Evolutionary conservation across 805 yeast species (phyloP), one percentile per base, ranked within the genome.

Genomic region (Yamadazyma phyllophila): DNA sequence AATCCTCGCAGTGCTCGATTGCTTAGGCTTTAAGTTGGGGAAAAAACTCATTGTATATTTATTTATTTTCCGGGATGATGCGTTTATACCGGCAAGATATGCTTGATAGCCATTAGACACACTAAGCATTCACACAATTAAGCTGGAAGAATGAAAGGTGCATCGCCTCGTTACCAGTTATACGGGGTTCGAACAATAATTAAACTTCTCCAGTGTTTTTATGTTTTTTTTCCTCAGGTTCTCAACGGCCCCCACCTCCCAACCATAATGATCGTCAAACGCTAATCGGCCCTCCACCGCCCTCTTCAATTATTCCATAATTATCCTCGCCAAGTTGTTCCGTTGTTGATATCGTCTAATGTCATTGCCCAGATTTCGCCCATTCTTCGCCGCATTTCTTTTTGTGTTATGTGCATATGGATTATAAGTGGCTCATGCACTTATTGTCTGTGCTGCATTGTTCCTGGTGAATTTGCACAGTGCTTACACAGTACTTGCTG

Each of bases 391-490:
- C 4, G 31, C 31, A 12, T 13, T 26, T 12, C 40, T 26, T 37
- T 32, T 32, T 32, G 38, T 17, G 20, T 36, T 36, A 27, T 20
- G 16, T 11, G 38, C 20, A 20, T 24, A 36, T 10, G 38, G 31
- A 29, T 29, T 29, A 29, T 11, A 29, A 29, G 13, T 11, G 31
- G 31, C 31, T 29, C 13, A 29, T 29, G 13, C 31, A 10, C 7
- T 13, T 11, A 36, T 36, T 36, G 38, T 36, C 20, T 9, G 24
- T 5, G 31, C 40, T 37, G 40, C 40, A 37, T 37, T 37, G 40
- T 37, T 37, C 40, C 40, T 37, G 40, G 26, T 15, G 26, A 20
- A 20, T 20, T 20, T 20, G 3, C n/a, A 4, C 24, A 20, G 6
- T 20, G 24, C 36, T 14, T 24, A 33, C 36, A 33, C 36, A 33